Evolutionary conservation across 176 grass and related monocot species (phyloP).

Genomic region (Rhynchospora pubera): DNA sequence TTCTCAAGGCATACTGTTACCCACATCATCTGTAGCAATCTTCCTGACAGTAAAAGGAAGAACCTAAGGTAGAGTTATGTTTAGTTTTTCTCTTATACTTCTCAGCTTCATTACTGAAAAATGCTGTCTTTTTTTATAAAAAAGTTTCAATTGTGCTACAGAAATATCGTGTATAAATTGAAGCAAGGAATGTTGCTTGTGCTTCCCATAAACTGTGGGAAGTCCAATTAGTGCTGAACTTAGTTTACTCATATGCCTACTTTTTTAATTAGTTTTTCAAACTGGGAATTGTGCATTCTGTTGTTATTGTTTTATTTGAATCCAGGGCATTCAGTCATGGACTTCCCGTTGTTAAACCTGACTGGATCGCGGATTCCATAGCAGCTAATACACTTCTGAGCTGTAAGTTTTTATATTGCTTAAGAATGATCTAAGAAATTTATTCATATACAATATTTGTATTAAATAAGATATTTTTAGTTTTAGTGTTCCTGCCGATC

Average conservation of each 20-base stretch:
- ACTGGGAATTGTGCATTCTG: background rate
- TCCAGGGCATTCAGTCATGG: conserved; percentile 71
- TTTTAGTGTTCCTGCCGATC: background rate
- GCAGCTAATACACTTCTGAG: conserved; percentile 63
- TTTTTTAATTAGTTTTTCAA: background rate
- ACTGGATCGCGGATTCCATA: conserved; percentile 79
- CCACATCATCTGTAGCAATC: conserved; percentile 71
- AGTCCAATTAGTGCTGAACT: background rate
- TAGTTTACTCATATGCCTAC: background rate
- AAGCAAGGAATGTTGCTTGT: background rate
- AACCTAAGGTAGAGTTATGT: conserved; percentile 55
- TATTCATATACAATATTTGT: background rate
- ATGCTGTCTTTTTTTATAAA: background rate
- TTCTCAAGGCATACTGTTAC: conserved; percentile 75
- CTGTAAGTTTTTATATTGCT: conserved; percentile 39
- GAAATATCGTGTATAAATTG: background rate
- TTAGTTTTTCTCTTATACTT: background rate
- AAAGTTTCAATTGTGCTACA: background rate
- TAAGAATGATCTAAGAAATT: conserved; percentile 19
- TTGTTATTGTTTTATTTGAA: conserved; percentile 12
- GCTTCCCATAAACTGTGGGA: background rate
- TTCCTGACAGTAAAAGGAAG: conserved; percentile 71
- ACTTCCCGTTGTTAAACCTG: conserved; percentile 72
- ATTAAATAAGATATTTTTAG: background rate
- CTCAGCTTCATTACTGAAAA: background rate